phyloP scores from a whole-genome alignment of 2,329 filamentous ascomycete genomes.

The Hortaea sp. region DNA sequence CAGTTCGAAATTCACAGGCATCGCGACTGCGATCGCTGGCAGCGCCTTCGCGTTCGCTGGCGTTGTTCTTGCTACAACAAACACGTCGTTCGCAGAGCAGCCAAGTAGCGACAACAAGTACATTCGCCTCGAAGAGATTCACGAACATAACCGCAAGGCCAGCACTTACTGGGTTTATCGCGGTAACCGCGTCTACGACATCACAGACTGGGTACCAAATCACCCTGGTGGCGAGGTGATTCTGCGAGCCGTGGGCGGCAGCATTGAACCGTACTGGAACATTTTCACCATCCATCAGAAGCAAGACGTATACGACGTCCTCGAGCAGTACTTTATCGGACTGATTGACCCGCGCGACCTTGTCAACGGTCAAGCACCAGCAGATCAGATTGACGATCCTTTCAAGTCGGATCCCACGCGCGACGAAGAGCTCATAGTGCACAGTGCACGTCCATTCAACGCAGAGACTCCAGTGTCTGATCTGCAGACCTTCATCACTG shows the following conservation, averaged over 20 bases:
- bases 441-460: constrained; percentile 49
- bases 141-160: constrained; percentile 31
- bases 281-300: constrained; percentile 61
- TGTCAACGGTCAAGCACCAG: constrained; percentile 29
- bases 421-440: constrained; percentile 41
- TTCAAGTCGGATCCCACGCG: constrained; percentile 46
- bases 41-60: too few species aligned
- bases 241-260: constrained; percentile 52
- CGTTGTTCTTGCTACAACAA: too few species aligned
- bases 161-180: constrained; percentile 54
- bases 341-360: constrained; percentile 51
- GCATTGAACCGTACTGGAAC: constrained; percentile 59
- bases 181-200: constrained; percentile 57
- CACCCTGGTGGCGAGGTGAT: constrained; percentile 62
- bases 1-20: too few species aligned
- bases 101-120: neutral
- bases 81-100: neutral
- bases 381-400: constrained; percentile 51
- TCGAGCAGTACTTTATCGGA: constrained; percentile 55
- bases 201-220: constrained; percentile 56
- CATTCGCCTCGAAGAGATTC: constrained; percentile 21
- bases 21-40: too few species aligned
- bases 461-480: constrained; percentile 47
- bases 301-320: constrained; percentile 53
- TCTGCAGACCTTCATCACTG: constrained; percentile 45